phyloP scores from a whole-genome alignment of 208 protist species.

The Naegleria gruberi region DNA sequence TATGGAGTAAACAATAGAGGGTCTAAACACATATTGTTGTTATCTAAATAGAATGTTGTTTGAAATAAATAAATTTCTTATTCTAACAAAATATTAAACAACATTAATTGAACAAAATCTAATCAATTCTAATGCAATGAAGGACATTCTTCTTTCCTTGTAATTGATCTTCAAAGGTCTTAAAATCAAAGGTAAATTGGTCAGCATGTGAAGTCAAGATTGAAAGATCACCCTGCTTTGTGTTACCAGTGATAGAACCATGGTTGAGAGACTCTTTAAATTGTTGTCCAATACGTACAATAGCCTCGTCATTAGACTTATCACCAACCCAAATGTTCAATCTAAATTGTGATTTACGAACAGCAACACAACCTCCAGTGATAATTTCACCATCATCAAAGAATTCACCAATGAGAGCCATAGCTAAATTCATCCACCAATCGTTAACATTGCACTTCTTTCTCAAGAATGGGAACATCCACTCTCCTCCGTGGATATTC shows the following conservation, averaged over 20 bases:
- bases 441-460: neutral
- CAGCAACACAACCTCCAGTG: neutral
- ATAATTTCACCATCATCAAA: neutral
- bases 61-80: neutral
- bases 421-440: neutral
- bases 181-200: conserved; percentile 1
- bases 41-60: neutral
- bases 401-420: conserved; percentile 1
- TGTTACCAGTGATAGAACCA: neutral
- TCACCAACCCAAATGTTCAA: neutral
- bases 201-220: neutral
- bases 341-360: neutral
- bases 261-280: neutral
- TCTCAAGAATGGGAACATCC: neutral
- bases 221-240: neutral
- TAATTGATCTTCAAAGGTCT: neutral
- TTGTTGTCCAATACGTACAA: neutral
- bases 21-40: too few species aligned
- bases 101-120: neutral
- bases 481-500: conserved; percentile 65
- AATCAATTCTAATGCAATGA: neutral
- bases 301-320: neutral
- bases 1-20: too few species aligned
- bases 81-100: neutral
- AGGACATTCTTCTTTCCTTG: neutral